Evolutionary conservation across 805 yeast genomes (phyloP), one percentile per base, ranked within the genome.

Genomic region (Ogataea naganishii): DNA sequence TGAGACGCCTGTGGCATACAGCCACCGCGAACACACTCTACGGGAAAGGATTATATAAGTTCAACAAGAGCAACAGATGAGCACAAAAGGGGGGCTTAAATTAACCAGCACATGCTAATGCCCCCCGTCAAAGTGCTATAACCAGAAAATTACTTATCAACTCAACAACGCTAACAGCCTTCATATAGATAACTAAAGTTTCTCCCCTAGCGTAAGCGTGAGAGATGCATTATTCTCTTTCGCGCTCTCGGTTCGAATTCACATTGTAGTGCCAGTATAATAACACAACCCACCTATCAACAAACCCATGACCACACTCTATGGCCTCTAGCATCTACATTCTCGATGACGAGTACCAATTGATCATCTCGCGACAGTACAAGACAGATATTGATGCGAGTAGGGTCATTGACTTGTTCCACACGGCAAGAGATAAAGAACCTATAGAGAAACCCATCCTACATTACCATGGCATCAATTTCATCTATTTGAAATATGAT

Each of bases 401-500:
- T 7, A 24, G 28, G 3, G 34, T 56, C n/a, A 18, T 55, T 17
- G 39, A 67, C 1, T 36, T 44, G 14, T 46, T 68, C 38, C 42
- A 45, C 31, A 36, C 32, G 8, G 49, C 47, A 1, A 40, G 11
- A 27, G 23, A 4, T 26, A 26, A 8, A 12, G 36, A 14, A 13
- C 27, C 4, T 17, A 24, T 7, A 22, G 23, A n/a, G 14, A 33
- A 26, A 53, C 62, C 19, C 59, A 62, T 27, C 81, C 83, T 75
- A 8, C 38, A 56, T 23, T 46, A 51, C 32, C 55, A 64, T 13
- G 82, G 80, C 1, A 44, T 73, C 27, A 66, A 66, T 43, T 81
- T 71, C 48, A 54, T 73, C n/a, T 71, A 66, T 41, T 51, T 75
- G 8, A 55, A 58, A 37, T 71, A 64, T 33, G 64, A 72, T 37